Evolutionary conservation across 768 basidiomycete species (phyloP).

Genomic region (Baorangia bicolor): DNA sequence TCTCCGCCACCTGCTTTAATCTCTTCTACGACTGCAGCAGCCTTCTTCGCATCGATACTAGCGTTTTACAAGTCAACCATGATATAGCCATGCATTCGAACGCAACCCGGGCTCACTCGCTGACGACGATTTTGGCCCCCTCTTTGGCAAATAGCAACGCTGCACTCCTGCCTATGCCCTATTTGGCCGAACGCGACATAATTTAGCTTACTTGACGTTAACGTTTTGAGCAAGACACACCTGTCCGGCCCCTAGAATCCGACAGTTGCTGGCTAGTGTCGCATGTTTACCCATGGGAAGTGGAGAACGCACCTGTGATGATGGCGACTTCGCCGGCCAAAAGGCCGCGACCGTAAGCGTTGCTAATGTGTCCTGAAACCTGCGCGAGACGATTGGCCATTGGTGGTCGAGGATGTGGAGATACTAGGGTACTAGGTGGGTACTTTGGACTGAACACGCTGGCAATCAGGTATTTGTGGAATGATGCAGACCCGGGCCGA

Average conservation of each 20-base stretch:
- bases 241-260: conserved; percentile 68
- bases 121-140: conserved; percentile 83
- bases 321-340: conserved; percentile 79
- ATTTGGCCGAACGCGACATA: neutral
- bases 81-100: neutral
- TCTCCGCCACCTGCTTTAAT: conserved; percentile 73
- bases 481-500: too few relatives aligned
- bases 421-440: neutral
- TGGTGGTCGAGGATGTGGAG: neutral
- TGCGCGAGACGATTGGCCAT: conserved; percentile 66
- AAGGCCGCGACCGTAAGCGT: conserved; percentile 50
- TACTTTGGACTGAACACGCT: neutral
- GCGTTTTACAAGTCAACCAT: neutral
- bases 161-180: conserved; percentile 78
- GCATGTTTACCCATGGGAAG: neutral
- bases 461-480: neutral
- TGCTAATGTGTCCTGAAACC: conserved; percentile 68
- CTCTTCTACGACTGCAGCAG: conserved; percentile 64
- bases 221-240: conserved; percentile 34
- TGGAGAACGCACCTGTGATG: conserved; percentile 63
- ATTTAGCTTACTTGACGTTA: neutral
- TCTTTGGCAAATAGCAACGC: conserved; percentile 81
- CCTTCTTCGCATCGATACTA: conserved; percentile 73
- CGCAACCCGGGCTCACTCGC: conserved; percentile 54
- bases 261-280: conserved; percentile 1